A percentile compares a stretch with the other conserved stretches of the same genome.
phyloP scores from a whole-genome alignment of 2,329 filamentous ascomycete species.

The Ophiocordyceps sinensis region DNA sequence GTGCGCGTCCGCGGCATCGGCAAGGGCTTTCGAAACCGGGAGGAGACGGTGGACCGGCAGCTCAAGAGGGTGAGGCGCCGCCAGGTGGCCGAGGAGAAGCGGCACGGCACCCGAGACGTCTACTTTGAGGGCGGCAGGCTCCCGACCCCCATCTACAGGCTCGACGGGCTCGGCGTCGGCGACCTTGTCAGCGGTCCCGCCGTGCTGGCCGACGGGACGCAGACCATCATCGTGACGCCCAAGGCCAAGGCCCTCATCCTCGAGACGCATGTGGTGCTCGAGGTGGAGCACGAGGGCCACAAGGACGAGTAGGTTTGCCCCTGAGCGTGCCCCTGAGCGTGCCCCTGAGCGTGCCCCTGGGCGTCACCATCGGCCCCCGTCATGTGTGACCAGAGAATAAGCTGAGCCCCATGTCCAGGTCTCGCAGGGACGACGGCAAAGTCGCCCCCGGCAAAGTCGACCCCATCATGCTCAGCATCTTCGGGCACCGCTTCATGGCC shows the following conservation, averaged over 20 bases:
- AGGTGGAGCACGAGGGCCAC: constrained; percentile 34
- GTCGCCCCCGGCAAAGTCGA: constrained; percentile 1
- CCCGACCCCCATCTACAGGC: constrained; percentile 11
- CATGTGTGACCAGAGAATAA: too few relatives aligned
- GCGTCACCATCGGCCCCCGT: too few relatives aligned
- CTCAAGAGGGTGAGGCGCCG: constrained; percentile 53
- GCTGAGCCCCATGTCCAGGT: neutral
- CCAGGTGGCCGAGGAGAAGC: constrained; percentile 18
- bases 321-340: too few relatives aligned
- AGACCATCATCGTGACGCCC: constrained; percentile 57
- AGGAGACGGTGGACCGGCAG: constrained; percentile 75
- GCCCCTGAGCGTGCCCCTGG: too few relatives aligned
- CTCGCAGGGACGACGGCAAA: neutral
- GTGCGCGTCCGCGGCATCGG: constrained; percentile 25
- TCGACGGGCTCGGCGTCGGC: constrained; percentile 7
- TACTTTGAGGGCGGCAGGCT: constrained; percentile 10
- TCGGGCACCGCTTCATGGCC: constrained; percentile 70
- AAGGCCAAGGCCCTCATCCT: constrained; percentile 17
- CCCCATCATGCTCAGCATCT: constrained; percentile 62
- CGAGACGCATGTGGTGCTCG: constrained; percentile 20
- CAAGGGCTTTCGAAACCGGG: constrained; percentile 52
- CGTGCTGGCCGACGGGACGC: constrained; percentile 52
- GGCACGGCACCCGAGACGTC: constrained; percentile 4
- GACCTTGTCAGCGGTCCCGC: constrained; percentile 16
- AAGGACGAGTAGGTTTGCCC: constrained; percentile 46